A percentile compares a stretch with the other conserved stretches of the same genome.
phyloP scores from a whole-genome alignment of 345 rosid species.

The Ceriops zippeliana region DNA sequence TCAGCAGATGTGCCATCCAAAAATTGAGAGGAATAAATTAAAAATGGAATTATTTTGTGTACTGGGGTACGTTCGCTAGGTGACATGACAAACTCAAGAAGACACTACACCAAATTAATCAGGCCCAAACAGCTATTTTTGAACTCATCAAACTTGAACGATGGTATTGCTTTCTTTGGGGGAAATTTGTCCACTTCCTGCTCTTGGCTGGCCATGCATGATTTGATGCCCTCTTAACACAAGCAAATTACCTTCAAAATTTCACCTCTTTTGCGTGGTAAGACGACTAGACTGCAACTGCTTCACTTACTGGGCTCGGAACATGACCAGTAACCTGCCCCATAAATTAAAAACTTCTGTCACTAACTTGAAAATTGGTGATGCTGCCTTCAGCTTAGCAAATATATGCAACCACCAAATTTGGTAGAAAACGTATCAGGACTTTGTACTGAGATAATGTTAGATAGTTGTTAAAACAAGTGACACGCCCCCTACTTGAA shows the following conservation, averaged over 20 bases:
- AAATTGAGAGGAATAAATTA: too few species aligned
- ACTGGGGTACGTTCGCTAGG: too few species aligned
- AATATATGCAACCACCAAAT: constrained; percentile 13
- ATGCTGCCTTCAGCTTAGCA: constrained; percentile 23
- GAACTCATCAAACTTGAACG: too few species aligned
- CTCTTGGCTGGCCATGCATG: constrained; percentile 5
- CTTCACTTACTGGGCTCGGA: constrained; percentile 54
- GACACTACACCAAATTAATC: too few species aligned
- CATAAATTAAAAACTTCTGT: constrained; percentile 19
- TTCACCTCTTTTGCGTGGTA: constrained; percentile 14
- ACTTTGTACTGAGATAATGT: constrained; percentile 1
- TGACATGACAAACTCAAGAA: too few species aligned
- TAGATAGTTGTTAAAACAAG: neutral
- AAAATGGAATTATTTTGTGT: too few species aligned
- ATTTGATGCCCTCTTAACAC: constrained; percentile 35
- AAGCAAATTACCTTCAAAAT: constrained; percentile 40
- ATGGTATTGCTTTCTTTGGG: too few species aligned
- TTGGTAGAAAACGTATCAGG: constrained; percentile 12
- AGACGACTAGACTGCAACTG: constrained; percentile 51
- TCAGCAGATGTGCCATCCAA: too few species aligned
- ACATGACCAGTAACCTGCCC: constrained; percentile 48
- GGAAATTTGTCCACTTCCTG: neutral
- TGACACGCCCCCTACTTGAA: neutral
- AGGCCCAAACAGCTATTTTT: too few species aligned
- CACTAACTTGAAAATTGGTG: constrained; percentile 26